Conservation (phyloP, 176 grass and related monocot genomes). For the Triticum monococcum region DNA sequence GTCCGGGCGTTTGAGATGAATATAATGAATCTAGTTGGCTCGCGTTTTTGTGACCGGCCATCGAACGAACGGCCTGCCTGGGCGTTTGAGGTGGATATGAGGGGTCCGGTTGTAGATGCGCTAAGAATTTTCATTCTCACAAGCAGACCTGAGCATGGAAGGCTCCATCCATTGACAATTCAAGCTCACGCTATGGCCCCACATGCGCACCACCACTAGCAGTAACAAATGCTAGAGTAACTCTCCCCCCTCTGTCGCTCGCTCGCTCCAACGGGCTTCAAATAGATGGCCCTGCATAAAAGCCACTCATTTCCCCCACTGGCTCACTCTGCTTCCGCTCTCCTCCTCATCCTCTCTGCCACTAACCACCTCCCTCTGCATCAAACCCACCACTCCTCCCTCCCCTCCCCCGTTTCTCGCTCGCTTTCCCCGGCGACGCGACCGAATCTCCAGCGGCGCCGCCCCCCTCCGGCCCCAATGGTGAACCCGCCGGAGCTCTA, state of each 20-base stretch:
- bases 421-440: conserved; percentile 2
- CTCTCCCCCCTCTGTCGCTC: neutral
- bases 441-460: neutral
- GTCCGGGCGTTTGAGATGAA: no score
- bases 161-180: conserved; percentile 16
- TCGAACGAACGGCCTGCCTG: no score
- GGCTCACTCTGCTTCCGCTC: conserved; percentile 8
- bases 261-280: neutral
- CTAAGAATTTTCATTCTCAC: no score
- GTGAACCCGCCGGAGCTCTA: conserved; percentile 75
- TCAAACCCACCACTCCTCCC: neutral
- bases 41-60: no score
- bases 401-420: neutral
- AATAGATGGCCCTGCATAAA: conserved; percentile 48
- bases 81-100: no score
- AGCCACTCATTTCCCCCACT: conserved; percentile 27
- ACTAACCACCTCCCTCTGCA: neutral
- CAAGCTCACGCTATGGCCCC: neutral
- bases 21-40: no score
- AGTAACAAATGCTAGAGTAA: neutral
- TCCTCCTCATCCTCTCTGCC: neutral
- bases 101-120: no score
- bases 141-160: neutral
- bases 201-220: neutral
- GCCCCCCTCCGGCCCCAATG: conserved; percentile 32